Percentiles rank a stretch among this genome's conserved stretches.
phyloP scores from a whole-genome alignment of 1,284 basidiomycete species.

The Porogramme epimiltina region DNA sequence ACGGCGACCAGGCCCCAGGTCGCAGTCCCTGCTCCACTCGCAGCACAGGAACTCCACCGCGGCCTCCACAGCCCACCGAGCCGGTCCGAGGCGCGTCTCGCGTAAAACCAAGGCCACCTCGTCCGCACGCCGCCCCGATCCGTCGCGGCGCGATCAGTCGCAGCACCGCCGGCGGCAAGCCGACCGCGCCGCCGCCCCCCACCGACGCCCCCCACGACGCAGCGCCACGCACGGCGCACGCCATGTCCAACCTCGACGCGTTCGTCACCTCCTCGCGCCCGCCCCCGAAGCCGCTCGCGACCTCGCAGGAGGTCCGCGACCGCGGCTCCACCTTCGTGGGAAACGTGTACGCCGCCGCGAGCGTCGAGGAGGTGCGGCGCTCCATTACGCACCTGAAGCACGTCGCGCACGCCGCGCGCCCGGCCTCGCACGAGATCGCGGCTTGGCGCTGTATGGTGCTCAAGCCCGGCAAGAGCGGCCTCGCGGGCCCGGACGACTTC shows the following conservation, averaged over 20 bases:
- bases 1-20: no score
- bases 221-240: no score
- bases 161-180: no score
- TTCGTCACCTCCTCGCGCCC: conserved; percentile 52
- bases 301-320: conserved; percentile 72
- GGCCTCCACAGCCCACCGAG: no score
- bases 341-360: conserved; percentile 54
- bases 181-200: no score
- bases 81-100: no score
- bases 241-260: conserved; percentile 56
- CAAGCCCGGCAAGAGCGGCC: conserved; percentile 64
- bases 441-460: conserved; percentile 78
- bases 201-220: no score
- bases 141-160: no score
- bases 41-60: no score
- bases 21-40: no score
- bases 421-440: conserved; percentile 69
- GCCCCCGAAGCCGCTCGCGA: conserved; percentile 51
- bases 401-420: conserved; percentile 52
- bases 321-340: conserved; percentile 70
- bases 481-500: conserved; percentile 75
- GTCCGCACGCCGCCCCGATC: no score
- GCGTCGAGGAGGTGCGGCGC: conserved; percentile 47
- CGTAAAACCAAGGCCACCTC: no score
- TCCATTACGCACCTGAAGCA: conserved; percentile 51